Conservation (phyloP, 768 basidiomycete species). For the Crepidotus variabilis region DNA sequence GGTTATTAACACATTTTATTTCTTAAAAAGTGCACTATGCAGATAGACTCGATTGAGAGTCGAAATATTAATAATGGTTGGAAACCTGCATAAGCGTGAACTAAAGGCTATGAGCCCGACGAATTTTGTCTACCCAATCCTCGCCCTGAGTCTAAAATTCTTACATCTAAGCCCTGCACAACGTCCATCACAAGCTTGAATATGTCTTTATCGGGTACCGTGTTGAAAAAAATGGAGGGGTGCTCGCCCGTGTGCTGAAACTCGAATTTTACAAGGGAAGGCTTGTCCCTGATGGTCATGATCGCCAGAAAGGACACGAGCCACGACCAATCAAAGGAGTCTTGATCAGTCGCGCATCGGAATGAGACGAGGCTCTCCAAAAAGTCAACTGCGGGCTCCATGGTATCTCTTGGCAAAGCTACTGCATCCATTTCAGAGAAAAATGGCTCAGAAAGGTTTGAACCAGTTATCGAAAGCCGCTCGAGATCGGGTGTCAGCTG, state of each 20-base stretch:
- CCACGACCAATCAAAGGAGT: not conserved
- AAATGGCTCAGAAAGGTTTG: not conserved
- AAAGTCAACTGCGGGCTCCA: too few species aligned
- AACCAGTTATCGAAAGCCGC: not conserved
- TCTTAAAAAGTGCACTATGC: too few species aligned
- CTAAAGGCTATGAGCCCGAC: too few species aligned
- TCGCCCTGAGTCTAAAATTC: not conserved
- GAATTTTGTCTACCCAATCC: too few species aligned
- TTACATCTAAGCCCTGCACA: not conserved
- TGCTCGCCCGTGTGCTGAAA: not conserved
- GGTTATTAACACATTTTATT: too few species aligned
- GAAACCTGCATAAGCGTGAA: too few species aligned
- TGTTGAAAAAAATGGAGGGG: not conserved
- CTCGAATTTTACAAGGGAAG: not conserved
- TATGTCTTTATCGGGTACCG: not conserved
- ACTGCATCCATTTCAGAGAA: not conserved
- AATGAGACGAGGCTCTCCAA: not conserved
- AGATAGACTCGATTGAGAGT: too few species aligned
- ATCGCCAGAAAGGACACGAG: not conserved
- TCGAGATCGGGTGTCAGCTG: not conserved
- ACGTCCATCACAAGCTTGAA: not conserved
- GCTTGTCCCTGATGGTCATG: not conserved
- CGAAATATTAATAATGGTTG: too few species aligned
- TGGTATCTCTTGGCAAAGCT: not conserved
- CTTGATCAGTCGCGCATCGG: not conserved